Conservation (phyloP, 2,329 filamentous ascomycete species). For the Cladophialophora bantiana region DNA sequence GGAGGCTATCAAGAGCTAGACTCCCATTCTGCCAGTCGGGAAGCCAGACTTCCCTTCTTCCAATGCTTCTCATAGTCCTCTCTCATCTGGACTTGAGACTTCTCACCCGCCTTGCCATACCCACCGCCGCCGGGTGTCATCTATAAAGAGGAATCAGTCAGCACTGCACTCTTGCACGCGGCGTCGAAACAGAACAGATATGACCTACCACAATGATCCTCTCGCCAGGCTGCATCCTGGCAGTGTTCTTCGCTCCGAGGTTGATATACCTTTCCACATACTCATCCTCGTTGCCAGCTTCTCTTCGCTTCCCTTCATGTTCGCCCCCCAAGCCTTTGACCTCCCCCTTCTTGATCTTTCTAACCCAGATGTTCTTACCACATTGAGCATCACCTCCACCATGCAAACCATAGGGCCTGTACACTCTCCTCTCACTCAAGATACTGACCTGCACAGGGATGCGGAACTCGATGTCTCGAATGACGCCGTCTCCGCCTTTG, state of each 20-base stretch:
- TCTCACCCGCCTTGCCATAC: slow-evolving; percentile 62
- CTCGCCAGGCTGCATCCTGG: slow-evolving; percentile 65
- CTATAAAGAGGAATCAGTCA: slow-evolving; percentile 25
- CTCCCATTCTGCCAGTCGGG: slow-evolving; percentile 56
- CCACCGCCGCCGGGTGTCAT: slow-evolving; percentile 55
- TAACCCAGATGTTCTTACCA: slow-evolving; percentile 87
- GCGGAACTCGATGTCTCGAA: slow-evolving; percentile 84
- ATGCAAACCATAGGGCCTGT: slow-evolving; percentile 79
- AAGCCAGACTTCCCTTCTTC: slow-evolving; percentile 66
- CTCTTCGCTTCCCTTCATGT: slow-evolving; percentile 59
- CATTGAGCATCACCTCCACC: slow-evolving; percentile 81
- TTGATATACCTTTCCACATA: slow-evolving; percentile 62
- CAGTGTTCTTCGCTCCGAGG: slow-evolving; percentile 69
- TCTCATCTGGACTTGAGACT: slow-evolving; percentile 55
- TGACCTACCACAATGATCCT: slow-evolving; percentile 68
- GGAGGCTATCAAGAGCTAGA: slow-evolving; percentile 50
- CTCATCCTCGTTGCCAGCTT: slow-evolving; percentile 42
- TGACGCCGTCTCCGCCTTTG: slow-evolving; percentile 75
- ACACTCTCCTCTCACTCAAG: slow-evolving; percentile 76
- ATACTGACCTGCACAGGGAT: slow-evolving; percentile 82
- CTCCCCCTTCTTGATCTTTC: slow-evolving; percentile 66
- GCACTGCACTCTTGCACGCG: neutral
- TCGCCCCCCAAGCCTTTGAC: slow-evolving; percentile 46
- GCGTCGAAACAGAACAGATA: slow-evolving; percentile 42
- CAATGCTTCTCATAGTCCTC: slow-evolving; percentile 67